These are phyloP conservation scores for Hansfordia pulvinata DNA, from an alignment of 2,329 filamentous ascomycete genomes.

Conservation along the genomic window DNA sequence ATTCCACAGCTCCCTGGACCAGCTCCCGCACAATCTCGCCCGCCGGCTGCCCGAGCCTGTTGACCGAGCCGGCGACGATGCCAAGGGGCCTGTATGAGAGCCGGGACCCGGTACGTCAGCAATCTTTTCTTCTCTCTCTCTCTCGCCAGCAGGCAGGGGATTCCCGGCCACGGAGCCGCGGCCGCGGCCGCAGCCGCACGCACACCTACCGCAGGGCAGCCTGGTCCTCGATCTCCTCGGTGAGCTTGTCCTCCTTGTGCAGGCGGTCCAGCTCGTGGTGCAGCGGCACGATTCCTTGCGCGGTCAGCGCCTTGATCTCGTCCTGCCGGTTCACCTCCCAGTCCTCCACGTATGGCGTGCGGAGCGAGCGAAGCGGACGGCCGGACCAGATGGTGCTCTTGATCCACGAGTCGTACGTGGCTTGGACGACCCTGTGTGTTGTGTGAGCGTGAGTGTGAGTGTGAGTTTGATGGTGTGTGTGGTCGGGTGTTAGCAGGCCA, in stretches of 20 bases:
- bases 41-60: conserved; percentile 2
- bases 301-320: neutral
- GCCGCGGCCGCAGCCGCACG: too few relatives aligned
- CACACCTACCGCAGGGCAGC: conserved; percentile 3
- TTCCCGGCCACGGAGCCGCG: too few relatives aligned
- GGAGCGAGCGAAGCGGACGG: conserved; percentile 1
- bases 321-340: conserved; percentile 1
- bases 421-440: neutral
- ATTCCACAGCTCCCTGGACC: too few relatives aligned
- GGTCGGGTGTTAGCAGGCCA: neutral
- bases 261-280: conserved; percentile 4
- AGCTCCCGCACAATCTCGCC: conserved; percentile 3
- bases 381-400: conserved; percentile 1
- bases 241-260: conserved; percentile 4
- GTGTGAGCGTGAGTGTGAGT: neutral
- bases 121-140: neutral
- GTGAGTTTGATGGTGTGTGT: neutral
- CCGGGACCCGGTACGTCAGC: neutral
- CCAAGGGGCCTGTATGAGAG: conserved; percentile 1
- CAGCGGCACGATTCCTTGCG: neutral
- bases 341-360: conserved; percentile 1
- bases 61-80: conserved; percentile 3
- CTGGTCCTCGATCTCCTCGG: conserved; percentile 4
- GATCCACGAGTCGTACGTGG: conserved; percentile 1
- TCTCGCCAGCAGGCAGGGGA: too few relatives aligned